phyloP scores from a whole-genome alignment of 176 grass and related monocot species.

The Dactylis glomerata region DNA sequence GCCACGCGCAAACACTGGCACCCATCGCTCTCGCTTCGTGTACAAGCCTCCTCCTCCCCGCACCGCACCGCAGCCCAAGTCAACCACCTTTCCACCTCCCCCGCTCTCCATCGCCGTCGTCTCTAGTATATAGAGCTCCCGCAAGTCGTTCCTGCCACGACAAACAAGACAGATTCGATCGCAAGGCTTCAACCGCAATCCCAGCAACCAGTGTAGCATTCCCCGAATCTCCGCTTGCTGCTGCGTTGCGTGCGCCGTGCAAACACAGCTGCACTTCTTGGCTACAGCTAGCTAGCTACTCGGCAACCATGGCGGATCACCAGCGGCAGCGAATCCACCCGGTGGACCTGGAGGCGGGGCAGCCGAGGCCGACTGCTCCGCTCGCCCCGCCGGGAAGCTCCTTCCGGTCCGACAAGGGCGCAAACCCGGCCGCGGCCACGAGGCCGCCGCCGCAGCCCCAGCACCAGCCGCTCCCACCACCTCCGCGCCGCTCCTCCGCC shows the following conservation, averaged over 20 bases:
- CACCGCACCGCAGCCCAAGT: neutral
- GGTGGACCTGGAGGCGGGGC: slow-evolving; percentile 61
- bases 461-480: slow-evolving; percentile 10
- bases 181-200: neutral
- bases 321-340: slow-evolving; percentile 89
- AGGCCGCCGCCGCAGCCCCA: neutral
- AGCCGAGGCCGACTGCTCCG: slow-evolving; percentile 34
- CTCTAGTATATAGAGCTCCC: slow-evolving; percentile 29
- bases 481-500: slow-evolving; percentile 24
- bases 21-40: neutral
- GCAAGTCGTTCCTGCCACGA: neutral
- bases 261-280: neutral
- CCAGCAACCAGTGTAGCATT: neutral
- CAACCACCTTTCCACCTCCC: slow-evolving; percentile 22
- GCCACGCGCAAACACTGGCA: neutral
- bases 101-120: neutral
- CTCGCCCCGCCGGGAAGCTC: slow-evolving; percentile 38
- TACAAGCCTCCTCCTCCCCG: neutral
- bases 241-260: neutral
- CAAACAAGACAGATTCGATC: neutral
- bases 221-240: neutral
- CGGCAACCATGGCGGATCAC: slow-evolving; percentile 51
- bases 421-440: neutral
- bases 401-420: slow-evolving; percentile 59
- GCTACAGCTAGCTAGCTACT: neutral